Percentiles rank a stretch among this genome's conserved stretches.
Evolutionary conservation across 441 rosid genomes (phyloP).

Genomic region (Corymbia calophylla): DNA sequence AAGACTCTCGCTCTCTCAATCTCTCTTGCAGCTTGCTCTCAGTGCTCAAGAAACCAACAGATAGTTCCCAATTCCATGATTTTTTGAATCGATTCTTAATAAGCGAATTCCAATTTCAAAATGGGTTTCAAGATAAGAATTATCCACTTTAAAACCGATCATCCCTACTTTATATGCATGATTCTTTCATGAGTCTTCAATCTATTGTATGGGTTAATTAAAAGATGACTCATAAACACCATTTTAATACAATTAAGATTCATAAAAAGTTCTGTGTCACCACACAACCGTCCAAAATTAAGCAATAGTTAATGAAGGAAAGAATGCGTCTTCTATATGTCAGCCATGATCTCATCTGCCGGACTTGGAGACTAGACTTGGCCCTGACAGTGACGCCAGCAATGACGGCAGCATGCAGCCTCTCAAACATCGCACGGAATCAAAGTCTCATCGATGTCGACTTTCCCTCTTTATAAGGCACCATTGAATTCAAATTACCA

Average conservation of each 20-base stretch:
- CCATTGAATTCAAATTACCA: not conserved
- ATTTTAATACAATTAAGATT: not conserved
- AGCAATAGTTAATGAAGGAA: not conserved
- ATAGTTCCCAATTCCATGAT: not conserved
- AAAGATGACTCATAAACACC: not conserved
- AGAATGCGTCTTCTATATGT: not conserved
- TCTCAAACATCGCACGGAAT: not conserved
- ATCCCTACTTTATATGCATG: not conserved
- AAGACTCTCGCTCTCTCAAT: not conserved
- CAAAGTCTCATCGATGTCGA: not conserved
- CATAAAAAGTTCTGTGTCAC: not conserved
- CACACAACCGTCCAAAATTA: not conserved
- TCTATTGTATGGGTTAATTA: too few relatives aligned
- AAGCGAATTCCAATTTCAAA: not conserved
- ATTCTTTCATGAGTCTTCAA: not conserved
- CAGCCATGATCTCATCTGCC: not conserved
- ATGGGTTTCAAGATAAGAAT: too few relatives aligned
- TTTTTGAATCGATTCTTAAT: accelerated
- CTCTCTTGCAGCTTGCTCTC: not conserved
- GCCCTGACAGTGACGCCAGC: not conserved
- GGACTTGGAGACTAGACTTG: not conserved
- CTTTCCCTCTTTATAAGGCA: not conserved
- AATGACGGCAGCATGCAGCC: not conserved
- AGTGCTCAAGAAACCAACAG: not conserved
- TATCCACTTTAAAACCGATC: not conserved